Base-by-base conservation (phyloP, 176 grass and related monocot species). In the Carex littledalei region DNA sequence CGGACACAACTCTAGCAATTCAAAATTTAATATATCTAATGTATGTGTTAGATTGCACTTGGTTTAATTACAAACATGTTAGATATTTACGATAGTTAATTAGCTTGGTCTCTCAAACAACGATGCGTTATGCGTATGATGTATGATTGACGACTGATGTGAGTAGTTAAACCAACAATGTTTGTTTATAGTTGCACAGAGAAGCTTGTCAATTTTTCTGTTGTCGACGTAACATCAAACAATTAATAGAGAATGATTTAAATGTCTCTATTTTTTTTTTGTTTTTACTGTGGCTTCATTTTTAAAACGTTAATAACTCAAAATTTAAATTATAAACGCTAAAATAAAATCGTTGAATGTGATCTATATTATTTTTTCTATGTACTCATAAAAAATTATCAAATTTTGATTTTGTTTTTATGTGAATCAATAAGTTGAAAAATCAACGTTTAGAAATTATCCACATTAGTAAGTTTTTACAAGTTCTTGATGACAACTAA, bases 241-340 rank as follows among this genome's bases (percentile, higher is more conserved):
- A 68, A 67, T 43, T 35, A 35, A 39, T 29, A 21, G 29, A 29
- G 29, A 1, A 29, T 0, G 29, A 29, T 1, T 29, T 0, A 29
- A 29, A 29, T 29, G 26, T 0, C 26, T 26, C 26, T 24, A 29
- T 0, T 29, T 29, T 29, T 26, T 26, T 29, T 29, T 1, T 29
- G 1, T 1, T 1, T 29, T 1, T 2, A 29, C 29, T 29, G 29
- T 29, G 0, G 0, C 0, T 29, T 29, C 0, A 29, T 29, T 29
- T 29, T 29, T 29, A 29, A 29, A 29, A 29, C 1, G 29, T 29
- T 29, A 29, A 29, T 29, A 29, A 29, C 29, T 29, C 1, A 29
- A 29, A 29, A 29, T 29, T 29, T 29, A 29, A 29, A 29, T 29
- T 0, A 29, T 29, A 29, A 29, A 29, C 1, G 29, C 0, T 29